Conservation (phyloP, 495 filamentous ascomycete genomes). For the Venustampulla echinocandica region DNA sequence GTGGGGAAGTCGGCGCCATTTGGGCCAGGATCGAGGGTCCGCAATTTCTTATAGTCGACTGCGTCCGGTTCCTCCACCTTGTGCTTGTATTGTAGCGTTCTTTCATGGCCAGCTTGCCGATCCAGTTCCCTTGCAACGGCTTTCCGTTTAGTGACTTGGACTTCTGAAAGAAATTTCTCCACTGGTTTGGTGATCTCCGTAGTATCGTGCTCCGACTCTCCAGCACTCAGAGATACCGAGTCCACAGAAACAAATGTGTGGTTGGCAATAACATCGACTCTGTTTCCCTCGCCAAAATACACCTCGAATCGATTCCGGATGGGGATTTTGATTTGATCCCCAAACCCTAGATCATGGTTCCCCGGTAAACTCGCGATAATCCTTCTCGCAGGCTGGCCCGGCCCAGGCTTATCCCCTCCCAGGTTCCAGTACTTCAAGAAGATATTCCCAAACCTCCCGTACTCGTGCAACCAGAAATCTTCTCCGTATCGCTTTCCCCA, state of each 20-base stretch:
- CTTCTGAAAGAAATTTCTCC: slow-evolving; percentile 62
- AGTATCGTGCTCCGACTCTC: slow-evolving; percentile 36
- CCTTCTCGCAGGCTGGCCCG: slow-evolving; percentile 44
- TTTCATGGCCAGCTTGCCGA: slow-evolving; percentile 38
- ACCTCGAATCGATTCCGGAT: slow-evolving; percentile 76
- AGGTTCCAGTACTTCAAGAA: slow-evolving; percentile 59
- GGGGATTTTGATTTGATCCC: slow-evolving; percentile 64
- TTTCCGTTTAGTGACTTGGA: slow-evolving; percentile 42
- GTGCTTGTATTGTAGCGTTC: slow-evolving; percentile 42
- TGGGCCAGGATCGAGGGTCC: slow-evolving; percentile 31
- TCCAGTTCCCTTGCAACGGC: slow-evolving; percentile 48
- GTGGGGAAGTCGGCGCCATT: slow-evolving; percentile 57
- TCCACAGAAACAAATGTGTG: slow-evolving; percentile 94
- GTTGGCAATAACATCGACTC: slow-evolving; percentile 84
- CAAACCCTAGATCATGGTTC: slow-evolving; percentile 97
- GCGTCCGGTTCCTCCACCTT: slow-evolving; percentile 38
- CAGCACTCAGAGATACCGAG: slow-evolving; percentile 74
- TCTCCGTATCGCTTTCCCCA: slow-evolving; percentile 67
- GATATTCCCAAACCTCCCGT: slow-evolving; percentile 66
- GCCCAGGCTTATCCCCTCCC: slow-evolving; percentile 28
- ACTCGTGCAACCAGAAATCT: slow-evolving; percentile 76
- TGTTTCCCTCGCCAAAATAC: slow-evolving; percentile 83
- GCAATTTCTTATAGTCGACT: slow-evolving; percentile 31
- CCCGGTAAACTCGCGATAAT: slow-evolving; percentile 79
- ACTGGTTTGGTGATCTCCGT: slow-evolving; percentile 64